A percentile compares a stretch with the other conserved stretches of the same genome.
phyloP scores from a whole-genome alignment of 495 filamentous ascomycete species.

The Parmelia sp. region DNA sequence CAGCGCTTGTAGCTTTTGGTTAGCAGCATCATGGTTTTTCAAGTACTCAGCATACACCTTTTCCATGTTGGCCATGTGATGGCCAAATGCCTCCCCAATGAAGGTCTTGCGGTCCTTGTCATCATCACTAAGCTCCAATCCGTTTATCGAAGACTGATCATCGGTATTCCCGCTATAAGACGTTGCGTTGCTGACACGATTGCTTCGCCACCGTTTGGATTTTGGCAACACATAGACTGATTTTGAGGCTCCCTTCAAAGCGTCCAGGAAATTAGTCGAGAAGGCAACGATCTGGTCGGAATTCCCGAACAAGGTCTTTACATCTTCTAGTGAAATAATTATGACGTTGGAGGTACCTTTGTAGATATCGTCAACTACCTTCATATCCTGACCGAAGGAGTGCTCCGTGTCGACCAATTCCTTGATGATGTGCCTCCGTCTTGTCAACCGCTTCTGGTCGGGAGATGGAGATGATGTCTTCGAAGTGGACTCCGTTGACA shows the following conservation, averaged over 20 bases:
- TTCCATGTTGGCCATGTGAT: slow-evolving; percentile 71
- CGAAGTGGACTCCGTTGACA: slow-evolving; percentile 29
- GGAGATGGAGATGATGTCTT: slow-evolving; percentile 42
- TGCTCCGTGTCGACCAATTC: slow-evolving; percentile 90
- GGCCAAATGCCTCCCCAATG: slow-evolving; percentile 71
- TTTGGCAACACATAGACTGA: slow-evolving; percentile 64
- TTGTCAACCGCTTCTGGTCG: slow-evolving; percentile 51
- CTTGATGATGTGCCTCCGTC: slow-evolving; percentile 73
- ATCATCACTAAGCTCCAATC: slow-evolving; percentile 45
- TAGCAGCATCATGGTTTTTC: slow-evolving; percentile 78
- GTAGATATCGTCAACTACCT: slow-evolving; percentile 92
- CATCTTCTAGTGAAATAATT: slow-evolving; percentile 71
- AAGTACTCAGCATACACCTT: slow-evolving; percentile 78
- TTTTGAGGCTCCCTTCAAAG: slow-evolving; percentile 68
- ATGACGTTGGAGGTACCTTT: slow-evolving; percentile 84
- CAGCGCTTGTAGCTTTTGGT: slow-evolving; percentile 66
- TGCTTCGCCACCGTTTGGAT: slow-evolving; percentile 50
- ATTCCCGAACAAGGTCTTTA: slow-evolving; percentile 84
- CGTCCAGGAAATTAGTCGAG: slow-evolving; percentile 66
- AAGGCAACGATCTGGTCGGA: slow-evolving; percentile 80
- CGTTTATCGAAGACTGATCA: slow-evolving; percentile 34
- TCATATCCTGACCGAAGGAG: slow-evolving; percentile 85
- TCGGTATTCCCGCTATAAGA: slow-evolving; percentile 37
- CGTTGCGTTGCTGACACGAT: slow-evolving; percentile 45
- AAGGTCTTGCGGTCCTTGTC: slow-evolving; percentile 69